A percentile compares a stretch with the other conserved stretches of the same genome.
Conservation (phyloP, 352 stramenopile genomes). For the Phytophthora aleatoria region DNA sequence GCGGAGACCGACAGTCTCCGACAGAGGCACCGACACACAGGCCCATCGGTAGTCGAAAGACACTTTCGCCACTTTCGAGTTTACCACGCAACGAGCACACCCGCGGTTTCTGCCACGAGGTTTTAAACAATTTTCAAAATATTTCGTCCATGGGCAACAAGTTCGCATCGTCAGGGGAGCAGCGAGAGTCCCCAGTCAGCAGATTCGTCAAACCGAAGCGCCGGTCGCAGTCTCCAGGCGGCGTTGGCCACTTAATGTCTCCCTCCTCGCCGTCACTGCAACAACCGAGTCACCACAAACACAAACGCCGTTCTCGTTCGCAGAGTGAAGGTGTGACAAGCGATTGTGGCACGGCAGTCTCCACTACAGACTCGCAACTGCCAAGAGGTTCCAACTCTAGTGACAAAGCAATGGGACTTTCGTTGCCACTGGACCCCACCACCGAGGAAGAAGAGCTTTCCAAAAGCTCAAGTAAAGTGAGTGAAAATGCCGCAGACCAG, state of each 20-base stretch:
- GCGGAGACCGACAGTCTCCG: slow-evolving; percentile 25
- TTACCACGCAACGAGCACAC: slow-evolving; percentile 15
- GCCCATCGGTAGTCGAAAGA: slow-evolving; percentile 11
- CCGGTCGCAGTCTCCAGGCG: slow-evolving; percentile 2
- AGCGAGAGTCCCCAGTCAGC: slow-evolving; percentile 17
- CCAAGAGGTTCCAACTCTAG: slow-evolving; percentile 23
- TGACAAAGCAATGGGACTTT: slow-evolving; percentile 19
- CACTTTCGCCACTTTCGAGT: slow-evolving; percentile 23
- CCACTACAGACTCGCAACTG: slow-evolving; percentile 32
- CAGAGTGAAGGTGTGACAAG: slow-evolving; percentile 41
- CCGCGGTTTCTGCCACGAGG: background rate
- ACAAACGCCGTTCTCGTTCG: slow-evolving; percentile 31
- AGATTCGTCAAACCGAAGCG: slow-evolving; percentile 24
- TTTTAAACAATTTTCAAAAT: background rate
- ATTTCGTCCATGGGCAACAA: slow-evolving; percentile 37
- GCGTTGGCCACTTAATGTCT: slow-evolving; percentile 21
- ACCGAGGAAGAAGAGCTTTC: slow-evolving; percentile 33
- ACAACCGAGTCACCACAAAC: slow-evolving; percentile 11
- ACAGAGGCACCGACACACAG: slow-evolving; percentile 11
- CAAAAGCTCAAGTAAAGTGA: slow-evolving; percentile 14
- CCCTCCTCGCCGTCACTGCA: slow-evolving; percentile 18
- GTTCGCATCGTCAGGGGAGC: slow-evolving; percentile 10
- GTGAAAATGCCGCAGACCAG: slow-evolving; percentile 22
- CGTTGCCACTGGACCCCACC: slow-evolving; percentile 19
- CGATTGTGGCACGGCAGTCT: slow-evolving; percentile 35